Evolutionary conservation across 768 basidiomycete genomes (phyloP), one percentile per base, ranked within the genome.

Genomic region (Hydnum rufescens): DNA sequence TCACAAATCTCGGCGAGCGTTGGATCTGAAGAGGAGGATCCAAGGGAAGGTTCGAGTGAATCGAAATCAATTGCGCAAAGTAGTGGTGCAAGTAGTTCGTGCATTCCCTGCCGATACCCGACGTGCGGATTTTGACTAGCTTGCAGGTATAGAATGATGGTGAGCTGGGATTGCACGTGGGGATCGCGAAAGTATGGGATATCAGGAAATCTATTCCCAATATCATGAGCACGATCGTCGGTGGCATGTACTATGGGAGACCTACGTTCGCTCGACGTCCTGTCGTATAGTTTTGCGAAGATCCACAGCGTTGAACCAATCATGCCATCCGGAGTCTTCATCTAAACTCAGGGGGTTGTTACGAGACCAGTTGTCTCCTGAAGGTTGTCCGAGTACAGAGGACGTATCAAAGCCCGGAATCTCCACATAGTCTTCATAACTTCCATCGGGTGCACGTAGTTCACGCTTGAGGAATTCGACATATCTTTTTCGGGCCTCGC

Each of bases 31-130:
- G 44, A 42, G 19, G 32, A 16, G 1, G 39, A 22, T 23, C 49
- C 23, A 31, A 50, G 25, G 23, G 53, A 47, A 19, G 46, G 19
- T 6, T 46, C 30, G 13, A 88, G 63, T 1, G 89, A 80, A 66
- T 99, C 95, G 58, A 73, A 80, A 63, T 93, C 82, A 53, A 84
- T 70, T 2, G 80, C 80, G 60, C 84, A 77, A 59, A 86, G 85
- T 28, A 96, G 64, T 0, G 87, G 82, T 3, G 92, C 95, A 22
- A 96, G 73, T 5, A 97, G 67, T 62, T 99, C 95, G 61, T 99
- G 95, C 95, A 99, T 97, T 51, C 95, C 93, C 71, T 99, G 95
- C 29, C 95, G 76, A 63, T 99, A 99, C 22, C 90, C 89, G 22
- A 93, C 75, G 36, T 80, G 71, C 1, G 85, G 77, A 62, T 92